These are phyloP conservation scores for Tolypocladium paradoxum DNA, from an alignment of 2,329 filamentous ascomycete species.

Conservation along the genomic window DNA sequence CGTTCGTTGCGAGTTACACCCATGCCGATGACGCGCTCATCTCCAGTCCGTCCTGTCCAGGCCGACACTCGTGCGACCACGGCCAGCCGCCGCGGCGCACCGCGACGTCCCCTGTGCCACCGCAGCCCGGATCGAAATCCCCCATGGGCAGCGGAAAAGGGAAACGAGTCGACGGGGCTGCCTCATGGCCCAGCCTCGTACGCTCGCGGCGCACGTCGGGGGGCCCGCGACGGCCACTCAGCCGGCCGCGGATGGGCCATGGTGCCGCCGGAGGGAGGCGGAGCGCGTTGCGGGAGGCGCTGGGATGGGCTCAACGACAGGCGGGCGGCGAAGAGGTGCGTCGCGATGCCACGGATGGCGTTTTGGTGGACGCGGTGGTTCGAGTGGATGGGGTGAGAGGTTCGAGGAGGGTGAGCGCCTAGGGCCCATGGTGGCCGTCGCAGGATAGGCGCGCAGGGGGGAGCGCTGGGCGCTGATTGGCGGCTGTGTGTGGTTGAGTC, in stretches of 20 bases:
- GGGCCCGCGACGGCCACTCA: slow-evolving; percentile 5
- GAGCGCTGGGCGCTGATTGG: not conserved
- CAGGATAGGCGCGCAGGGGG: not conserved
- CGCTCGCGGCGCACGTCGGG: not conserved
- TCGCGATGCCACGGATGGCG: not conserved
- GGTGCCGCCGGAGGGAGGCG: slow-evolving; percentile 8
- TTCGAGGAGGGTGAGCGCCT: not conserved
- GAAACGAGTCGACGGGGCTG: not conserved
- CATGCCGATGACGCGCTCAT: not conserved
- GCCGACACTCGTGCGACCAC: not conserved
- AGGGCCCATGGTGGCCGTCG: not conserved
- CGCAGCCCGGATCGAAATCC: not conserved
- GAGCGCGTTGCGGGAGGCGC: slow-evolving; percentile 1
- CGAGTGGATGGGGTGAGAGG: not conserved
- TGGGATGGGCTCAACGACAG: not conserved
- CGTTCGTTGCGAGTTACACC: not conserved
- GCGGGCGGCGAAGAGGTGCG: not conserved
- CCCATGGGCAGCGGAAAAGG: not conserved
- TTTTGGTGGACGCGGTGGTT: not conserved
- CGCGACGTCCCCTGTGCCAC: not conserved
- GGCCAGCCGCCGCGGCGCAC: not conserved
- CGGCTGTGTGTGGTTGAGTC: not conserved
- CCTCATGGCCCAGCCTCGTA: not conserved
- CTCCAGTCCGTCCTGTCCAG: not conserved
- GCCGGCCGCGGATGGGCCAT: slow-evolving; percentile 1